Evolutionary conservation across 2,329 filamentous ascomycete genomes (phyloP).

Genomic region (Colletotrichum shisoi): DNA sequence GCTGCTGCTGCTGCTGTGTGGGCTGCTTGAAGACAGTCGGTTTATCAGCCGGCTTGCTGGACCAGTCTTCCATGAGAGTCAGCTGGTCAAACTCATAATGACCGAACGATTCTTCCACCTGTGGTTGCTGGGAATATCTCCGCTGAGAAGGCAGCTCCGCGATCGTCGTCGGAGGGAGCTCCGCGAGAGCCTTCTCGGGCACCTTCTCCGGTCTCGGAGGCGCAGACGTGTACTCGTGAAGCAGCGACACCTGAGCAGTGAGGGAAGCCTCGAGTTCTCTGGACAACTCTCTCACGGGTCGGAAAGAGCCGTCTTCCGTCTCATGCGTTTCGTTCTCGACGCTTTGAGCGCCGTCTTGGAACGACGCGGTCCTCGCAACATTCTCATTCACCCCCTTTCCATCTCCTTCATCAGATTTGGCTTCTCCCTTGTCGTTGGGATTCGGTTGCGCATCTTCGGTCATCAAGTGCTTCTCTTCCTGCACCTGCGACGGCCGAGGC

Average conservation of each 20-base stretch:
- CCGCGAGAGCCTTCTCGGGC: conserved; percentile 6
- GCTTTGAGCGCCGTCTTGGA: conserved; percentile 10
- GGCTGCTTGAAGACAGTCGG: conserved; percentile 21
- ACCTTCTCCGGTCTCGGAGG: conserved; percentile 27
- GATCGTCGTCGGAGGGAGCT: conserved; percentile 20
- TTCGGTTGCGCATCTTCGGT: not conserved
- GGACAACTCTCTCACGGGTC: conserved; percentile 15
- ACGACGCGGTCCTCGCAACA: conserved; percentile 14
- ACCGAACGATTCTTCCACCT: conserved; percentile 19
- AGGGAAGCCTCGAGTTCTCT: conserved; percentile 31
- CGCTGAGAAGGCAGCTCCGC: conserved; percentile 32
- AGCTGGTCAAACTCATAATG: conserved; percentile 30
- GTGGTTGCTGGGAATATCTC: conserved; percentile 25
- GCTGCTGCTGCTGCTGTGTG: conserved; percentile 13
- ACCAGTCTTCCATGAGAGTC: conserved; percentile 15
- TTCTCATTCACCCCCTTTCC: not conserved
- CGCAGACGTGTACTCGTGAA: conserved; percentile 17
- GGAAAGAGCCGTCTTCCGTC: conserved; percentile 8
- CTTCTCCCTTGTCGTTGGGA: not conserved
- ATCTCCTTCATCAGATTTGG: not conserved
- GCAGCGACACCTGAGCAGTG: conserved; percentile 25
- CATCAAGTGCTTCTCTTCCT: conserved; percentile 13
- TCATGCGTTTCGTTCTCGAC: conserved; percentile 1
- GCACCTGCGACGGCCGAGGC: conserved; percentile 22
- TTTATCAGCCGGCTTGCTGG: conserved; percentile 2